Evolutionary conservation across 257 asterid species (phyloP), one percentile per base, ranked within the genome.

Genomic region (Solanum pimpinellifolium): DNA sequence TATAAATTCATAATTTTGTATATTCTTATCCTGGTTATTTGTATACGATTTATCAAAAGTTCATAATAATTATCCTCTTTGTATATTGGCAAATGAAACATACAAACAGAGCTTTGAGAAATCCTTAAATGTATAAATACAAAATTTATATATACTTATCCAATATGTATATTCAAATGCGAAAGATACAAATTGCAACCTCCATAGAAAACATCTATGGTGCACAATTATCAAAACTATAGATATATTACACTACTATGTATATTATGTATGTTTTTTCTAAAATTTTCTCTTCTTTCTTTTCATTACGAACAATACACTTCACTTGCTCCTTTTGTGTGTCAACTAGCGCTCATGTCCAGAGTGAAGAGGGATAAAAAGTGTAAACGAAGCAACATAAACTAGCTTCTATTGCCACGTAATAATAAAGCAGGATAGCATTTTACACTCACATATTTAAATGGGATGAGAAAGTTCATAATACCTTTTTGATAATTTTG

Each of bases 251-350:
- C 62, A 3, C 8, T 16, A 6, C 7, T 52, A 16, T 52, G 23
- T 52, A 23, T 52, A 52, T 18, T 2, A 52, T 52, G n/a, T 52
- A 16, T 52, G n/a, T 2, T 52, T 16, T 52, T 52, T 52, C 23
- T 16, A 2, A 52, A 52, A 0, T 16, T 1, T 52, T 52, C 23
- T 16, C 23, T 1, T 23, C 18, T 65, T 65, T 25, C 18, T 25
- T 66, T 66, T 25, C 35, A 12, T 25, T 66, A 66, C 37, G 5
- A 66, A 66, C 10, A 13, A 66, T 5, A 25, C 73, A 29, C 35
- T 5, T 25, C 73, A 0, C 20, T 1, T 25, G 9, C 0, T 66
- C 18, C 1, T 13, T 25, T 13, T 12, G 0, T 3, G 18, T 12
- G 20, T 1, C 35, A 3, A 12, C 20, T 66, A 66, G 2, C 5